Evolutionary conservation across 495 filamentous ascomycete species (phyloP).

Genomic region (Glarea lozoyensis): DNA sequence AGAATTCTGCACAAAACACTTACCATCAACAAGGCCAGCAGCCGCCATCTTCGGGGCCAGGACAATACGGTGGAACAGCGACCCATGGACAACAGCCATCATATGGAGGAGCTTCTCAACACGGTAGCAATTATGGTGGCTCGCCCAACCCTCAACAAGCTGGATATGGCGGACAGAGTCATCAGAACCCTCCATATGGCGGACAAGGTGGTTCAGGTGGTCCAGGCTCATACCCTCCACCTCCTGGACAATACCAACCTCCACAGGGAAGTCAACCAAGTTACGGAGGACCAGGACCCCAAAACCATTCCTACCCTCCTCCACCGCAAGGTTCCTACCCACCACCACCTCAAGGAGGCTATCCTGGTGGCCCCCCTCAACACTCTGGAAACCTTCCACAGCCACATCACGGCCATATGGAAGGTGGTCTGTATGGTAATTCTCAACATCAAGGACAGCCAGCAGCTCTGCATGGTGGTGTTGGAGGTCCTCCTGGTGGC

Average conservation of each 20-base stretch:
- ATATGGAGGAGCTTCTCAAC: constrained; percentile 6
- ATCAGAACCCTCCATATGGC: constrained; percentile 20
- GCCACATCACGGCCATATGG: constrained; percentile 10
- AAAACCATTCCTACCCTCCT: constrained; percentile 25
- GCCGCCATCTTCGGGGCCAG: constrained; percentile 13
- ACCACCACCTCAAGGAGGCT: constrained; percentile 4
- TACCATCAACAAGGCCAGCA: constrained; percentile 14
- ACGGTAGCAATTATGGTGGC: neutral
- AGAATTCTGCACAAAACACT: too few relatives aligned
- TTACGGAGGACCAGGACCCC: constrained; percentile 11
- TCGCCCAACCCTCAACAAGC: neutral
- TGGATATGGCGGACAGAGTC: constrained; percentile 11
- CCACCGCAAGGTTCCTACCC: constrained; percentile 18
- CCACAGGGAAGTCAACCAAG: constrained; percentile 14
- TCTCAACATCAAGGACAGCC: too few relatives aligned
- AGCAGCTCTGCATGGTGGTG: too few relatives aligned
- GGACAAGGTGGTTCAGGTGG: constrained; percentile 14
- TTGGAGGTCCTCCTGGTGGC: constrained; percentile 4
- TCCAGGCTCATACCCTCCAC: constrained; percentile 9
- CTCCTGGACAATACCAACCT: constrained; percentile 17
- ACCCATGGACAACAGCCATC: too few relatives aligned
- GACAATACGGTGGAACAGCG: constrained; percentile 1
- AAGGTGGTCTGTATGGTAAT: constrained; percentile 22
- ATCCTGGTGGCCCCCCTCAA: constrained; percentile 5
- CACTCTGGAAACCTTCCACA: constrained; percentile 9